Evolutionary conservation across 2,329 filamentous ascomycete genomes (phyloP).

Genomic region (Paraphoma sp.): DNA sequence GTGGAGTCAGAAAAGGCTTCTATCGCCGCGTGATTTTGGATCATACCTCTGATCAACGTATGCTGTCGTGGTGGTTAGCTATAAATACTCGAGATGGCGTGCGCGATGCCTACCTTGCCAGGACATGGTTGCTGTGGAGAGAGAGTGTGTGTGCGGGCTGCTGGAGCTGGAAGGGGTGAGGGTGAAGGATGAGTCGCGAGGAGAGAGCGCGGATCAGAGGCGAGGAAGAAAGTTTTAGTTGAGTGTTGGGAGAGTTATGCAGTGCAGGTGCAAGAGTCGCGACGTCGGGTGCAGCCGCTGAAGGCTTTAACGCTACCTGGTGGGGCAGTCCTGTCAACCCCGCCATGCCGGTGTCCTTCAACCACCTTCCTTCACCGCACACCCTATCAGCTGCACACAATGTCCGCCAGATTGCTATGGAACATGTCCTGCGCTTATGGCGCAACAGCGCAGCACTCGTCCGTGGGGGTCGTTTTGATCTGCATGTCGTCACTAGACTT

Average conservation of each 20-base stretch:
- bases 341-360: constrained; percentile 4
- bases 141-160: constrained; percentile 32
- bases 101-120: constrained; percentile 49
- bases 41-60: constrained; percentile 51
- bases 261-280: neutral
- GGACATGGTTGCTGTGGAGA: constrained; percentile 45
- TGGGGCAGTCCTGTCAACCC: constrained; percentile 5
- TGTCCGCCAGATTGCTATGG: neutral
- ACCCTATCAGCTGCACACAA: neutral
- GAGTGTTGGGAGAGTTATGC: constrained; percentile 12
- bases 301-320: constrained; percentile 4
- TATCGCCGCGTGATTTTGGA: neutral
- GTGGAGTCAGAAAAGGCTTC: constrained; percentile 17
- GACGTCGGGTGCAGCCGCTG: constrained; percentile 9
- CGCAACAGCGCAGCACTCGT: constrained; percentile 32
- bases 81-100: constrained; percentile 6
- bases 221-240: constrained; percentile 18
- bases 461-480: constrained; percentile 14
- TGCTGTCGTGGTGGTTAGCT: constrained; percentile 40
- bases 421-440: constrained; percentile 25
- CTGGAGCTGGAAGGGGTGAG: constrained; percentile 23
- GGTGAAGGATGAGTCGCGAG: constrained; percentile 15
- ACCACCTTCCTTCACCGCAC: neutral
- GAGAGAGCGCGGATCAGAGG: constrained; percentile 14
- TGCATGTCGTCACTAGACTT: neutral